Base-by-base conservation (phyloP, 1,284 basidiomycete species). In the Tremellales sp. region DNA sequence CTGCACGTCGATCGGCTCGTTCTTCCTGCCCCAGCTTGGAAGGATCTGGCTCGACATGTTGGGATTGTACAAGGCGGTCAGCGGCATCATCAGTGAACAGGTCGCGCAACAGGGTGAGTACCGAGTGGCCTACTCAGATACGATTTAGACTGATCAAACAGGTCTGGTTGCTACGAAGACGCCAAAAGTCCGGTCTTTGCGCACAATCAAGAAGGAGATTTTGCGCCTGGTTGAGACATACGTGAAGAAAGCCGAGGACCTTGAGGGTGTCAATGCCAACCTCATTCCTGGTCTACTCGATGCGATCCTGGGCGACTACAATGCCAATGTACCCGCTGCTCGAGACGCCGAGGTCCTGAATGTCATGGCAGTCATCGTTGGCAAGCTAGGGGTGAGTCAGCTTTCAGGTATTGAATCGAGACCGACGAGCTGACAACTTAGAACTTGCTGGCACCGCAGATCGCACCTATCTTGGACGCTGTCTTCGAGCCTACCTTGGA, bases 181-280 rank as follows among this genome's bases (percentile, higher is more conserved):
- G 3, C 94, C 94, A 4, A 96, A 96, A 81, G 84, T 98, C 60
- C 84, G 96, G 57, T 86, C 90, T 55, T 77, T 98, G 52, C 82
- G 96, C 48, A 97, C 96, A 4, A 94, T 98, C 69, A 98, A 98
- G 79, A 98, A 98, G 78, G 96, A 99, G 75, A 92, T 98, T 45
- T 76, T 99, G 62, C 93, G 91, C 75, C 76, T 96, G 48, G 92
- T 98, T 80, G 96, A 98, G 75, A 97, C 91, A 1, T 97, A 97
- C 75, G 88, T 98, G 74, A 87, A 85, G 75, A 90, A 91, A 74
- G 92, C 94, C 11, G 93, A 97, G 72, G 94, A 98, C 67, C 80
- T 97, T 24, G 92, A 98, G 46, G 82, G 86, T 15, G 88, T 97
- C 56, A 96, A 96, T 72, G 78, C 72, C 58, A 93, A 87, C 68